Evolutionary conservation across 2,329 filamentous ascomycete species (phyloP).

Genomic region (Lizonia empirigonia): DNA sequence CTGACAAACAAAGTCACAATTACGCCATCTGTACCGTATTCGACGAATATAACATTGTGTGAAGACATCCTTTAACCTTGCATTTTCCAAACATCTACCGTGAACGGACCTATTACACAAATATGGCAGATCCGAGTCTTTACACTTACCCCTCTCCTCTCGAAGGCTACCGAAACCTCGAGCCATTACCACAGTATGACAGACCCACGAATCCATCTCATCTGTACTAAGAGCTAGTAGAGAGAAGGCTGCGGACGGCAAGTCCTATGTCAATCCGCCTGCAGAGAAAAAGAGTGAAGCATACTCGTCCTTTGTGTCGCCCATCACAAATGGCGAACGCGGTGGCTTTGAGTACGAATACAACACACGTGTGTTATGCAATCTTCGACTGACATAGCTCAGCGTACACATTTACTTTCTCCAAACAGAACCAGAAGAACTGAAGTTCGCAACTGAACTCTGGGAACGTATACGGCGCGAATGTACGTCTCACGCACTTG

Average conservation of each 20-base stretch:
- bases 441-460: constrained; percentile 70
- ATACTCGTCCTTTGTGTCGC: constrained; percentile 72
- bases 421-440: constrained; percentile 64
- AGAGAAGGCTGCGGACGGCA: constrained; percentile 72
- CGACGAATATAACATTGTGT: neutral
- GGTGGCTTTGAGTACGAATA: constrained; percentile 72
- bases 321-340: constrained; percentile 67
- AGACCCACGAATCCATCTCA: neutral
- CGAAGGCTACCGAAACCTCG: constrained; percentile 62
- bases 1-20: constrained; percentile 10
- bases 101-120: constrained; percentile 9
- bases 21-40: constrained; percentile 2
- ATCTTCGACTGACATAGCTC: constrained; percentile 7
- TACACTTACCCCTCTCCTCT: constrained; percentile 63
- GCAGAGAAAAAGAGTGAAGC: constrained; percentile 66
- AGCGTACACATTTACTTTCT: constrained; percentile 81
- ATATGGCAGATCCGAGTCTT: constrained; percentile 50
- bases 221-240: constrained; percentile 38
- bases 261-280: constrained; percentile 73
- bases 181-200: constrained; percentile 57
- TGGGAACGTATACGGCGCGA: constrained; percentile 81
- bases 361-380: neutral
- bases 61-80: neutral
- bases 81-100: neutral
- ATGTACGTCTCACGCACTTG: constrained; percentile 59